These are phyloP conservation scores for Eustoma russellianum DNA, from an alignment of 257 asterid genomes.

Conservation along the genomic window DNA sequence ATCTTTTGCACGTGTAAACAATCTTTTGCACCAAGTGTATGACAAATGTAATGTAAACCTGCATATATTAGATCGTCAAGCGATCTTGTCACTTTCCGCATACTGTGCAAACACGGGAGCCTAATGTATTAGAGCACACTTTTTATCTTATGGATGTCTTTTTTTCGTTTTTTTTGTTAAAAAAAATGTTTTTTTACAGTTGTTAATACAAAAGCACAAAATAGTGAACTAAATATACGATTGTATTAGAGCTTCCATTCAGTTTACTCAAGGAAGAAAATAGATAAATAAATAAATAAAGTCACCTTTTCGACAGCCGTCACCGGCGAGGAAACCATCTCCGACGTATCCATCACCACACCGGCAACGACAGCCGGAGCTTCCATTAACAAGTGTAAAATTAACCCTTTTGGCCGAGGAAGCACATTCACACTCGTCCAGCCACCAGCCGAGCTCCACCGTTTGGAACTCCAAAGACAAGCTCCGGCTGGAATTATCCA, in stretches of 20 bases:
- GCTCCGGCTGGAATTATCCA: background rate
- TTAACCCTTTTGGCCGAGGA: slow-evolving; percentile 27
- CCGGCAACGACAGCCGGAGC: slow-evolving; percentile 45
- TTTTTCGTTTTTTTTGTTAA: too few species aligned
- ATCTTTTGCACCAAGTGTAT: too few species aligned
- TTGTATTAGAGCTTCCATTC: background rate
- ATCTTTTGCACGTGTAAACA: too few species aligned
- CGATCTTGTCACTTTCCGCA: too few species aligned
- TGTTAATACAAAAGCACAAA: background rate
- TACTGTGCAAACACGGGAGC: too few species aligned
- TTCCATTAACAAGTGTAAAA: slow-evolving; percentile 4
- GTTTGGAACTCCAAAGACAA: slow-evolving; percentile 41
- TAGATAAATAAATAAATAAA: background rate
- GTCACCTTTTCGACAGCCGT: slow-evolving; percentile 52
- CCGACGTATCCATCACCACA: slow-evolving; percentile 60
- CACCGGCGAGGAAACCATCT: slow-evolving; percentile 53
- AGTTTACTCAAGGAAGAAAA: background rate
- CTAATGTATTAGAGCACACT: too few species aligned
- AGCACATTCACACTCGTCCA: slow-evolving; percentile 48
- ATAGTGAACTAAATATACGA: background rate
- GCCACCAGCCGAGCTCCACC: slow-evolving; percentile 84
- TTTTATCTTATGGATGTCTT: too few species aligned
- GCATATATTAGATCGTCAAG: too few species aligned
- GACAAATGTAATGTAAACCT: too few species aligned
- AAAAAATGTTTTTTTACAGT: too few species aligned